Evolutionary conservation across 352 stramenopile genomes (phyloP).

Genomic region (Globisporangium nagaii): DNA sequence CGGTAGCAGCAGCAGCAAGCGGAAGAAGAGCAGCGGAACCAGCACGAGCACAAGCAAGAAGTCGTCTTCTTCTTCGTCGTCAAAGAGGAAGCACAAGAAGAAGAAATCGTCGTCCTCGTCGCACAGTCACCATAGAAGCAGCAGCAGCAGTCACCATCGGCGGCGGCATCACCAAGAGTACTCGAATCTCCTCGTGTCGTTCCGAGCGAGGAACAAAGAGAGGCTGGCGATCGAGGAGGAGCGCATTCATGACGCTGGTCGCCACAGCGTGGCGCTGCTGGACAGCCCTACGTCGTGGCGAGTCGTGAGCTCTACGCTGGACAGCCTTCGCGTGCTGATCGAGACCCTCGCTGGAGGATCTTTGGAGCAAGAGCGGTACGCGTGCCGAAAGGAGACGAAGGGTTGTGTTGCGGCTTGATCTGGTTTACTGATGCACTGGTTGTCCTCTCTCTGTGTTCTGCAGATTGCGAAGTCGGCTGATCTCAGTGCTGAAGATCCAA

Average conservation of each 20-base stretch:
- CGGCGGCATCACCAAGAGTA: slow-evolving; percentile 68
- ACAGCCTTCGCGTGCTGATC: slow-evolving; percentile 50
- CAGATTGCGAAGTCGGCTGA: slow-evolving; percentile 63
- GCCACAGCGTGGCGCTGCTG: slow-evolving; percentile 20
- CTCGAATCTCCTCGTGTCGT: slow-evolving; percentile 51
- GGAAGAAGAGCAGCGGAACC: slow-evolving; percentile 35
- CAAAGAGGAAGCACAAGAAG: slow-evolving; percentile 63
- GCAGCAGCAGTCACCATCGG: slow-evolving; percentile 39
- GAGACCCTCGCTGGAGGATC: slow-evolving; percentile 52
- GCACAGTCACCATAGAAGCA: slow-evolving; percentile 38
- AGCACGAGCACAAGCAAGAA: slow-evolving; percentile 59
- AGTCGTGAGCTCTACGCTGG: slow-evolving; percentile 66
- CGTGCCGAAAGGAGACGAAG: not conserved
- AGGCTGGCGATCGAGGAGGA: slow-evolving; percentile 49
- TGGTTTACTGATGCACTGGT: not conserved
- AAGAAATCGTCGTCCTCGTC: slow-evolving; percentile 61
- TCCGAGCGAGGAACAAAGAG: slow-evolving; percentile 51
- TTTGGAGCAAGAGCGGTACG: slow-evolving; percentile 65
- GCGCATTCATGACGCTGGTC: slow-evolving; percentile 33
- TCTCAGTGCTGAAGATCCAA: slow-evolving; percentile 74
- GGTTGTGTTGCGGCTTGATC: not conserved
- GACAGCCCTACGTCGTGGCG: slow-evolving; percentile 60
- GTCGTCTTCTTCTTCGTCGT: slow-evolving; percentile 41
- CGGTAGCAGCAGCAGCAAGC: slow-evolving; percentile 33
- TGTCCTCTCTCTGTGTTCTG: not conserved